Base-by-base conservation (phyloP, 495 filamentous ascomycete species). In the Rhizodiscina lignyota region DNA sequence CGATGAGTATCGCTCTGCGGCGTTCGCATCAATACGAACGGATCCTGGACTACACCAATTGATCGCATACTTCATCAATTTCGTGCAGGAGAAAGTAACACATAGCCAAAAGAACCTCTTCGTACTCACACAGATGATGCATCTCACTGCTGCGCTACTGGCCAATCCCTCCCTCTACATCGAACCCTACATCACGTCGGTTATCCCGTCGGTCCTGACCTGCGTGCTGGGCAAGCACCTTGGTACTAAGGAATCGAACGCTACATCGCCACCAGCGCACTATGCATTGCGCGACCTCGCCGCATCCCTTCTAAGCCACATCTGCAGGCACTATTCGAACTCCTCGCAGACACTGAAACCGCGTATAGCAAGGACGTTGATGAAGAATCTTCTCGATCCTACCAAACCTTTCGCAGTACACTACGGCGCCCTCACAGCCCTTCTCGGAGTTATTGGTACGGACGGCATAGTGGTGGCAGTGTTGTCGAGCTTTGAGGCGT, bases 11-110 rank as follows among this genome's bases (percentile, higher is more conserved):
- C 80, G 86, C n/a, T 65, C 71, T 5, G 87, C 91, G 0, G 91
- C 79, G 0, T 65, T 93, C 12, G 75, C 77, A 19, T 84, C 79
- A 27, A 66, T 96, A 13, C 66, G 74, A 4, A 73, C 79, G 38
- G 89, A 97, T 44, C 83, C 89, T 0, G 85, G 87, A 33, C 66
- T 96, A 4, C 91, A 96, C 50, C 89, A 97, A 55, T 70, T 97
- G 13, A 70, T 92, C 10, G 86, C 89, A 1, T 97, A 97, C 56
- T 94, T 96, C 45, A 73, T 93, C 26, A 79, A 89, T 48, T 96
- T 92, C 56, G 80, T 93, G 43, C 70, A 82, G 1, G 83, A 93
- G 51, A 91, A 92, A 55, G 83, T 96, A 32, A 94, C 89, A 0
- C 89, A 96, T 52, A 74, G 68, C 37, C 66, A 92, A 32, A 82